Evolutionary conservation across 2,329 filamentous ascomycete species (phyloP).

Genomic region (Penicillium sp.): DNA sequence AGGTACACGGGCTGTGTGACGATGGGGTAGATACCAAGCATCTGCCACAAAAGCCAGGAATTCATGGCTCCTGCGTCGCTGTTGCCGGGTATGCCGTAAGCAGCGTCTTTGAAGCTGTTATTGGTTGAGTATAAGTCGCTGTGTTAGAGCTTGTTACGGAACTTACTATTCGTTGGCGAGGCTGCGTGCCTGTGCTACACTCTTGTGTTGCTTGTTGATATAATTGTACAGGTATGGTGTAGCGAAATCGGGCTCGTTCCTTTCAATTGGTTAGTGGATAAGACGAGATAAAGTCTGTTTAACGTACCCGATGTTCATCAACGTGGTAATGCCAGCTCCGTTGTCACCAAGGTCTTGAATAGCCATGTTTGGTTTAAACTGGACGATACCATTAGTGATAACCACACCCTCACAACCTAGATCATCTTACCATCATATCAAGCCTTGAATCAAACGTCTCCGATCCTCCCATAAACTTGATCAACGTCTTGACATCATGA

Average conservation of each 20-base stretch:
- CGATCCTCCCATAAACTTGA: slow-evolving; percentile 55
- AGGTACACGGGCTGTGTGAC: slow-evolving; percentile 51
- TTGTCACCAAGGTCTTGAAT: slow-evolving; percentile 31
- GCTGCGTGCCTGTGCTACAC: slow-evolving; percentile 59
- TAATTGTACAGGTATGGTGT: slow-evolving; percentile 71
- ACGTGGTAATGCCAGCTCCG: slow-evolving; percentile 43
- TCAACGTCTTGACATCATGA: slow-evolving; percentile 61
- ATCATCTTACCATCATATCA: slow-evolving; percentile 50
- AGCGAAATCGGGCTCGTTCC: slow-evolving; percentile 67
- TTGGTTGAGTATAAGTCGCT: background rate
- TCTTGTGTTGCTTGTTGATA: slow-evolving; percentile 62
- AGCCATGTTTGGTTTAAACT: slow-evolving; percentile 46
- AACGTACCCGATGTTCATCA: slow-evolving; percentile 55
- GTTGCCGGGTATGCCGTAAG: slow-evolving; percentile 65
- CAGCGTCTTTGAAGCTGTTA: slow-evolving; percentile 53
- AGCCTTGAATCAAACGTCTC: slow-evolving; percentile 58
- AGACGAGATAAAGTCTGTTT: background rate
- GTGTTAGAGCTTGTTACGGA: background rate
- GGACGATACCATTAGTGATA: background rate
- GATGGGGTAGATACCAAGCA: slow-evolving; percentile 51
- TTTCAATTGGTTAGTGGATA: slow-evolving; percentile 25
- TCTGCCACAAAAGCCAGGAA: slow-evolving; percentile 53
- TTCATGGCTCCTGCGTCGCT: slow-evolving; percentile 62
- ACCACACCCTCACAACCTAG: background rate
- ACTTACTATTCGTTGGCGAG: slow-evolving; percentile 56